Evolutionary conservation across 306 rosid genomes (phyloP), one percentile per base, ranked within the genome.

Genomic region (Citrullus amarus): DNA sequence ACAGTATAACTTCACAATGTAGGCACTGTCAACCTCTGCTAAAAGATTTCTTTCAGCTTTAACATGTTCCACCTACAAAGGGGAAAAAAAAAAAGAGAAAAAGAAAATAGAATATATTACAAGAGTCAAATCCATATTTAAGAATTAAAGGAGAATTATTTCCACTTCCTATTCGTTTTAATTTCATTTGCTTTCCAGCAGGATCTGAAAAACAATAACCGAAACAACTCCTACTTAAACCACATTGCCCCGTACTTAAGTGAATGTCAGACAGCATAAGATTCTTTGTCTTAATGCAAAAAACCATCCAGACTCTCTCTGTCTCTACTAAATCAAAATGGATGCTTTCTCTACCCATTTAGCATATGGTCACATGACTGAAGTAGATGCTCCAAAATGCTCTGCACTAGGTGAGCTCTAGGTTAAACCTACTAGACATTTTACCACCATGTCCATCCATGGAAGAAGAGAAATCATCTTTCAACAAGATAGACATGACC

Each of bases 21-120:
- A 90, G 80, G 88, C 80, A 82, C 97, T 93, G 85, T 90, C 96
- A 83, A 93, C 97, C 85, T 93, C 93, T 16, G 97, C 97, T 46
- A 93, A 92, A 76, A 93, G 88, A 82, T 93, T 88, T 84, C 97
- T 93, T 86, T 93, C 97, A 46, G 97, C 97, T 86, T 88, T 90
- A 56, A 93, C 97, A 85, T 93, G 97, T 83, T 93, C 96, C 83
- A 93, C 97, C 97, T 93, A 46, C 84, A 25, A 25, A 25, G 25
- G 25, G 25, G 8, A 51, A 75, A 46, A 16, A 66, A 57, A 12
- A 25, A 25, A 25, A 32, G 36, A 32, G 36, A 32, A 32, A 32
- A 32, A 32, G 36, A 32, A 25, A 25, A 32, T 32, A 32, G 36
- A 32, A 32, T 32, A 32, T 32, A 32, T 32, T 13, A 71, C 22